A percentile compares a stretch with the other conserved stretches of the same genome.
phyloP scores from a whole-genome alignment of 805 yeast genomes.

The Debaryomyces castellii region DNA sequence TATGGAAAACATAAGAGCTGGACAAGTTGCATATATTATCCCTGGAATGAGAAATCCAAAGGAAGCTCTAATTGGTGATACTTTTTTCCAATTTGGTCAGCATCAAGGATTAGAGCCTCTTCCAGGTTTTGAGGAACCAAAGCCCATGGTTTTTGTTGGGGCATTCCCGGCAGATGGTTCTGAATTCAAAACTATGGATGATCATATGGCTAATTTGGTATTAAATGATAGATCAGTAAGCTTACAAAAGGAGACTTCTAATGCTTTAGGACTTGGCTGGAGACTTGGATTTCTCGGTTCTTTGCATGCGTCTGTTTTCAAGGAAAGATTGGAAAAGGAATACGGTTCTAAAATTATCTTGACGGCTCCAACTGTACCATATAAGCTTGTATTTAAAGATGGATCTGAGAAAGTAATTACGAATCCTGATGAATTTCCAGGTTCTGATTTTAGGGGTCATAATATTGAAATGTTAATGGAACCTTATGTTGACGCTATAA shows the following conservation, averaged over 20 bases:
- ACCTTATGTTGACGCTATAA: constrained; percentile 86
- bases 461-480: constrained; percentile 60
- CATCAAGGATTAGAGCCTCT: constrained; percentile 64
- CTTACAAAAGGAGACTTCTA: constrained; percentile 84
- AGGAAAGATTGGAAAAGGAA: constrained; percentile 87
- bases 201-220: constrained; percentile 82
- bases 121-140: constrained; percentile 95
- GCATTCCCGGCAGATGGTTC: constrained; percentile 96
- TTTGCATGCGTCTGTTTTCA: constrained; percentile 90
- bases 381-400: constrained; percentile 65
- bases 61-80: constrained; percentile 91
- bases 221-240: constrained; percentile 91
- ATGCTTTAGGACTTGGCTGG: constrained; percentile 97
- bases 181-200: constrained; percentile 86
- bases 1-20: constrained; percentile 67
- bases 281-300: constrained; percentile 93
- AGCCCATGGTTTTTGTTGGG: constrained; percentile 98
- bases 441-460: constrained; percentile 43
- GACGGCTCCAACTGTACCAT: constrained; percentile 96
- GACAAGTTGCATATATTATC: constrained; percentile 93
- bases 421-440: constrained; percentile 94
- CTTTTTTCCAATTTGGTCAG: constrained; percentile 64
- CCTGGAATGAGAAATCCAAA: constrained; percentile 89
- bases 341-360: constrained; percentile 90
- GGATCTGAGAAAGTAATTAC: constrained; percentile 68